Base-by-base conservation (phyloP, 2,329 filamentous ascomycete species). In the Ascochyta clinopodiicola region DNA sequence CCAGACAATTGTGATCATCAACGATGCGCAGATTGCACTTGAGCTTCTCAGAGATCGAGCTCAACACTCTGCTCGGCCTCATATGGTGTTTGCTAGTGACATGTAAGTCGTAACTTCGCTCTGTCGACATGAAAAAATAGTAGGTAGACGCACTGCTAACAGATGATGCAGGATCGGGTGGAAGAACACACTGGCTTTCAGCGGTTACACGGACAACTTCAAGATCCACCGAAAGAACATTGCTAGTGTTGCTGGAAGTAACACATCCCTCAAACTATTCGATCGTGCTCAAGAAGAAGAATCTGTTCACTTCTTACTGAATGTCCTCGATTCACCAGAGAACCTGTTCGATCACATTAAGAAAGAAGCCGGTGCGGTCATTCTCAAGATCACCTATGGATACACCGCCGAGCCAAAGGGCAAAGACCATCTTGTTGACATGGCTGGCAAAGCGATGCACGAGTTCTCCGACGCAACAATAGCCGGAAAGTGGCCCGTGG, bases 401-500 rank as follows among this genome's bases (percentile, higher is more conserved):
- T 83, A 84, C 54, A 80, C 70, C 0, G 68, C 78, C 17, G 77
- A 80, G 22, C 64, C 75, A 3, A 70, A 76, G 17, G 63, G 64
- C 3, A 53, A 53, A 9, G 82, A 84, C 56, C 77, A 77, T 6
- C 65, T 83, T 0, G 74, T 82, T 13, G 70, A 79, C 44, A 53
- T 82, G 27, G 76, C 75, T 0, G 75, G 74, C 3, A 56, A 73
- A n/a, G 71, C 77, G 0, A 72, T 83, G 63, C 63, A 68, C 0
- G 60, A 79, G 4, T 79, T 83, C 46, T 66, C 73, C 2, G 62
- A 74, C 12, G 75, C 78, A 3, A 68, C 66, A 15, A 67, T 76
- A 4, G 79, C 80, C 0, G 79, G 80, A 6, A 72, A 65, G 8
- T 83, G 76, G 75, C 56, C 76, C 2, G 80, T 83, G 3, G 81